A percentile compares a stretch with the other conserved stretches of the same genome.
Conservation (phyloP, 108 stramenopile genomes). For the Cyclotella kingstonii region DNA sequence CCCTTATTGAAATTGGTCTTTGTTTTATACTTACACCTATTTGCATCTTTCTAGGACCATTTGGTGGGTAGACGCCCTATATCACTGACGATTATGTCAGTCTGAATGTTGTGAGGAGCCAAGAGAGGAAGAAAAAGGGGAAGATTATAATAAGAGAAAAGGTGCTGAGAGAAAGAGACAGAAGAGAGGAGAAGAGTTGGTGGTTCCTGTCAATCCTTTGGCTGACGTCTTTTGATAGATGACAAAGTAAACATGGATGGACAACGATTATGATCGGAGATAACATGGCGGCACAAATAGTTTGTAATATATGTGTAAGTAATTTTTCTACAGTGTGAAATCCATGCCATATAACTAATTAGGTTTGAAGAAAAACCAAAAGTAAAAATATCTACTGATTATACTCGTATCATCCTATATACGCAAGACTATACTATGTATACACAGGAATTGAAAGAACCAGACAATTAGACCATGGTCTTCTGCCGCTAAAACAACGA, state of each 20-base stretch:
- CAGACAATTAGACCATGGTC: too few species aligned
- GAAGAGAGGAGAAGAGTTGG: constrained; percentile 61
- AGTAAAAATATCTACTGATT: too few species aligned
- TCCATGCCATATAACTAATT: too few species aligned
- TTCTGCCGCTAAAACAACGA: too few species aligned
- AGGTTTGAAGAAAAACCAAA: too few species aligned
- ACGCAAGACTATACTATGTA: too few species aligned
- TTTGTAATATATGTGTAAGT: not conserved
- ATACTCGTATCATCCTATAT: too few species aligned
- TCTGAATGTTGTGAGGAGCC: constrained; percentile 86
- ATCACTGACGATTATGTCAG: constrained; percentile 89
- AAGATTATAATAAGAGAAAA: constrained; percentile 74
- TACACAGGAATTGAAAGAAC: too few species aligned
- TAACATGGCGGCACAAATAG: not conserved
- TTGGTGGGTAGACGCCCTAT: constrained; percentile 96
- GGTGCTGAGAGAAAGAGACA: constrained; percentile 75
- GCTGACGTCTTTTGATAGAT: constrained; percentile 59
- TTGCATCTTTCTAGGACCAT: constrained; percentile 94
- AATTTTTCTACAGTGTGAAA: not conserved
- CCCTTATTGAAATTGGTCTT: constrained; percentile 98
- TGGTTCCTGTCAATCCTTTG: constrained; percentile 80
- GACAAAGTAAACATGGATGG: constrained; percentile 2
- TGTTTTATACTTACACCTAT: constrained; percentile 97
- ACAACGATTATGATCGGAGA: not conserved
- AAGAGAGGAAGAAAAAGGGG: constrained; percentile 78